Evolutionary conservation across 352 stramenopile species (phyloP), one percentile per base, ranked within the genome.

Genomic region (Globisporangium paddicum): DNA sequence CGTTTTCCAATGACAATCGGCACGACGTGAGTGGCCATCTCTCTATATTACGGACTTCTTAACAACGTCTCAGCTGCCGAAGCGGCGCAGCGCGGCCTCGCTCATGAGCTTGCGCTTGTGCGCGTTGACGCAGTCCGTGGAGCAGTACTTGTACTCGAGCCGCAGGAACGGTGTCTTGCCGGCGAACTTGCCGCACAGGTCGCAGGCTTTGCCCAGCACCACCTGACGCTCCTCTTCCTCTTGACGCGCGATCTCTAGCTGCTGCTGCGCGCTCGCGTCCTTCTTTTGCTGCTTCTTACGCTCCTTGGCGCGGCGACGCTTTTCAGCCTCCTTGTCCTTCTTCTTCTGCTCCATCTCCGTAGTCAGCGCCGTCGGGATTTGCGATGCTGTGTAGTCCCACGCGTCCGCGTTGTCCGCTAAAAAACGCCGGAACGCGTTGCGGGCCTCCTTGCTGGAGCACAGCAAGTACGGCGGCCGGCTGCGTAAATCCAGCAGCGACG

Each of bases 71-170:
- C 54, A 89, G 48, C 63, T 71, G 19, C 77, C 76, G 34, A 90
- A 69, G 42, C 94, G 78, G 63, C 89, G 86, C 57, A 96, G 66
- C 45, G 95, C 95, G 28, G 95, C 95, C 47, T 95, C 84, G 32
- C 90, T 96, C 83, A 96, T 97, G 21, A 98, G 72, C 64, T 98
- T 86, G 18, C 95, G 82, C 52, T 96, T 90, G 71, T 98, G 95
- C 46, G 77, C 82, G 53, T 90, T 90, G 32, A 98, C 93, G 67
- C 95, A 98, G 19, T 97, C 86, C 2, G 86, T 96, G 44, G 84
- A 97, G 66, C 95, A 98, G 67, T 98, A 98, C 42, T 89, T 90
- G 69, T 88, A 98, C 38, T 97, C 87, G 19, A 98, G 70, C 26
- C 93, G 88, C 53, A 81, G 77, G 58, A 98, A 97, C 55, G 95